Evolutionary conservation across 495 filamentous ascomycete species (phyloP).

Genomic region (Parathielavia appendiculata): DNA sequence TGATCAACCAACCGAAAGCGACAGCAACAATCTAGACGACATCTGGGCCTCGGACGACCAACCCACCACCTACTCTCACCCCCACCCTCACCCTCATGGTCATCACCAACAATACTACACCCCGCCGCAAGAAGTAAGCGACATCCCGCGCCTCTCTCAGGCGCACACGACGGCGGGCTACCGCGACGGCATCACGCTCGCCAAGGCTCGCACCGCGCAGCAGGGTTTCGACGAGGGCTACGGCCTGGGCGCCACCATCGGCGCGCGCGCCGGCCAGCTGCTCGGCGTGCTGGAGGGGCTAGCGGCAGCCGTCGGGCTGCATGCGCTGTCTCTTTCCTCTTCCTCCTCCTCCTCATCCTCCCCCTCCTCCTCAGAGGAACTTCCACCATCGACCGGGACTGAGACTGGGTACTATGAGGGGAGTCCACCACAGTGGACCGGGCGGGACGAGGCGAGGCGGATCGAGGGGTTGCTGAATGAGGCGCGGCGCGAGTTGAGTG

Average conservation of each 20-base stretch:
- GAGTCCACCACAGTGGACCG: not conserved
- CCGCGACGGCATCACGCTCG: constrained; percentile 71
- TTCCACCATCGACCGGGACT: not conserved
- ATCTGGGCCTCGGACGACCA: constrained; percentile 25
- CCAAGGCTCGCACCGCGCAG: constrained; percentile 68
- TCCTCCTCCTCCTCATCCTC: not conserved
- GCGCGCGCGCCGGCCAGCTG: constrained; percentile 62
- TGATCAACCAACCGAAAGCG: not conserved
- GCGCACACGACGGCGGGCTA: constrained; percentile 85
- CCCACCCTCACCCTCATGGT: not conserved
- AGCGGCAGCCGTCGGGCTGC: constrained; percentile 15
- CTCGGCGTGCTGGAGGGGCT: constrained; percentile 70
- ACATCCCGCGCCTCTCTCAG: constrained; percentile 67
- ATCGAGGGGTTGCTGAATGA: constrained; percentile 40
- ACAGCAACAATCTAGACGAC: constrained; percentile 23
- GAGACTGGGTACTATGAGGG: not conserved
- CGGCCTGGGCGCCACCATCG: constrained; percentile 69
- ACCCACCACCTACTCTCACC: not conserved
- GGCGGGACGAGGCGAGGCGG: constrained; percentile 21
- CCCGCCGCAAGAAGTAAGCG: constrained; percentile 23
- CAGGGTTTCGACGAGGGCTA: constrained; percentile 87
- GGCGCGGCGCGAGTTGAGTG: constrained; percentile 57
- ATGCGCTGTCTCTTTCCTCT: not conserved
- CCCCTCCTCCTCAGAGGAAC: too few relatives aligned
- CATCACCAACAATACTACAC: constrained; percentile 1